Conservation (phyloP, 768 basidiomycete genomes). For the Coprinopsis sp. region DNA sequence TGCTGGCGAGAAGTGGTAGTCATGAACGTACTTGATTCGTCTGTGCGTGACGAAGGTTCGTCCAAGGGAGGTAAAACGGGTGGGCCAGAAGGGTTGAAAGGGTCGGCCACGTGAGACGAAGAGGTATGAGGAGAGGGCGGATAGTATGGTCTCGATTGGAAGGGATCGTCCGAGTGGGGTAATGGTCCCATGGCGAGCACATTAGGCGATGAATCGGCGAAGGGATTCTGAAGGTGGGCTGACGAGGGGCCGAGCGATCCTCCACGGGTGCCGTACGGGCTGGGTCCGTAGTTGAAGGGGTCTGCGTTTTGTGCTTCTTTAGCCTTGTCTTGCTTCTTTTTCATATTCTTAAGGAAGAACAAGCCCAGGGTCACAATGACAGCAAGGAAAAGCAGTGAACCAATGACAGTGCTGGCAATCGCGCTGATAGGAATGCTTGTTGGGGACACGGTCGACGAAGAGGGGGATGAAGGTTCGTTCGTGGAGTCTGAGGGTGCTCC, state of each 20-base stretch:
- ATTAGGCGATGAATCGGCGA: constrained; percentile 12
- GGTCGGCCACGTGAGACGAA: constrained; percentile 11
- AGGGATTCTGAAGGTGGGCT: constrained; percentile 13
- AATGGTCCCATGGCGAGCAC: constrained; percentile 13
- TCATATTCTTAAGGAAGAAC: constrained; percentile 40
- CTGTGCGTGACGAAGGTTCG: constrained; percentile 9
- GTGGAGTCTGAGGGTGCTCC: constrained; percentile 17
- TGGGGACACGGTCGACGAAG: constrained; percentile 15
- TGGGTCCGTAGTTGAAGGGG: neutral
- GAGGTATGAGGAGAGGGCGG: neutral
- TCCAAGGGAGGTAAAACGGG: constrained; percentile 8
- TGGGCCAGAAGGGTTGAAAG: constrained; percentile 21
- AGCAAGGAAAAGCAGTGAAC: constrained; percentile 50
- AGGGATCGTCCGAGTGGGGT: constrained; percentile 19
- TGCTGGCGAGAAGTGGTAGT: constrained; percentile 34
- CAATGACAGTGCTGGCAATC: constrained; percentile 50
- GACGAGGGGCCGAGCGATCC: constrained; percentile 11
- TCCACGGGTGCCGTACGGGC: neutral
- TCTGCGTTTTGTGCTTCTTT: neutral
- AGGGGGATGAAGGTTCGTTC: constrained; percentile 10
- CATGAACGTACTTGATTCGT: constrained; percentile 16
- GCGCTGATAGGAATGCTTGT: constrained; percentile 36
- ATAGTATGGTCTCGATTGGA: constrained; percentile 10
- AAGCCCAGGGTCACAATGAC: constrained; percentile 45
- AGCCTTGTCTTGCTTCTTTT: constrained; percentile 6